phyloP scores from a whole-genome alignment of 768 basidiomycete species.

The Suillus cothurnatus region DNA sequence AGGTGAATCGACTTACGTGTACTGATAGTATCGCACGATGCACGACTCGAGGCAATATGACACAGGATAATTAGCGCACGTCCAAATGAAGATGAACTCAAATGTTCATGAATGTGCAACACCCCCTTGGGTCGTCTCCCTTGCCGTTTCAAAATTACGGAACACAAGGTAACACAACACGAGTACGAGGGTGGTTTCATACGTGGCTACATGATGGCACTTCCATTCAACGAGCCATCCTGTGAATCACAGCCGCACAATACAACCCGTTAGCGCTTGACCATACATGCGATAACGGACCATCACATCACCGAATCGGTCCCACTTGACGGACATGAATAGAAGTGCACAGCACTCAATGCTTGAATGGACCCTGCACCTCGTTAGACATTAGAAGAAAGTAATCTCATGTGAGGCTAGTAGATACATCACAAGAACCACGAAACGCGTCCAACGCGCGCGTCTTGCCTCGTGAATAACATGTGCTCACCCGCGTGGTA shows the following conservation, averaged over 20 bases:
- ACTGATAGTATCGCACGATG: background rate
- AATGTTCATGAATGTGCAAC: background rate
- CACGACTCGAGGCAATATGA: background rate
- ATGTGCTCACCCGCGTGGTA: background rate
- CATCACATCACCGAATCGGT: background rate
- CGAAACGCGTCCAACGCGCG: background rate
- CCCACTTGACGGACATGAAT: constrained; percentile 3
- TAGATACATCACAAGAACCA: constrained; percentile 1
- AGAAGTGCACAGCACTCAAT: background rate
- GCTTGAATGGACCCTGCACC: background rate
- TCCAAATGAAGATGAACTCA: background rate
- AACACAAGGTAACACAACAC: background rate
- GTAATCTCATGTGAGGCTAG: background rate
- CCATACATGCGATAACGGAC: background rate
- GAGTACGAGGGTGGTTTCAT: background rate
- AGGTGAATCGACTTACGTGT: background rate
- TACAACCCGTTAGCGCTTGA: background rate
- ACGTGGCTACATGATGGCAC: background rate
- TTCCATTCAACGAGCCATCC: constrained; percentile 1
- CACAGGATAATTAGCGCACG: background rate
- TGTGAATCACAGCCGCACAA: background rate
- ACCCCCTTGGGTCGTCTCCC: background rate
- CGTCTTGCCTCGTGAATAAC: background rate
- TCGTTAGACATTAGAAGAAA: background rate
- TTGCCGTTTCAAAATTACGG: background rate